Evolutionary conservation across 164 flowering plant species (phyloP).

Genomic region (Umbilicus rupestris): DNA sequence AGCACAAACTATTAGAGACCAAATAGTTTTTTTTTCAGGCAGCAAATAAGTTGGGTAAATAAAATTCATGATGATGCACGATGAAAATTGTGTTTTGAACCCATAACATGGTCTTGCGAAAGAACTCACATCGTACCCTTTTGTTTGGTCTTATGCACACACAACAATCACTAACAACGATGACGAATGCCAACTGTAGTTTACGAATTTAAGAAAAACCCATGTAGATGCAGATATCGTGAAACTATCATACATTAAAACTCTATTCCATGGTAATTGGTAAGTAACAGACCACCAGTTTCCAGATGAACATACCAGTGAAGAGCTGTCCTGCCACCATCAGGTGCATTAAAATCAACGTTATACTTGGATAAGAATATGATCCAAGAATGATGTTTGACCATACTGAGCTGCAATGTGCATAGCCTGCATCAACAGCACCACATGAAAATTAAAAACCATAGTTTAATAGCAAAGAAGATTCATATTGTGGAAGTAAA

Average conservation of each 20-base stretch:
- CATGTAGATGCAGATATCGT: not conserved
- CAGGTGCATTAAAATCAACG: slow-evolving; percentile 81
- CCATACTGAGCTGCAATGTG: slow-evolving; percentile 98
- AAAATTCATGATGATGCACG: too few relatives aligned
- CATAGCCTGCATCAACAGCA: slow-evolving; percentile 76
- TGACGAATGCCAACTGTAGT: too few relatives aligned
- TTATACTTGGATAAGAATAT: slow-evolving; percentile 52
- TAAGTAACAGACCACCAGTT: slow-evolving; percentile 12
- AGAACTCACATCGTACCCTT: too few relatives aligned
- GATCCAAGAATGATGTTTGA: slow-evolving; percentile 77
- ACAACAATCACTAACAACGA: too few relatives aligned
- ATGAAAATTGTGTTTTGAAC: too few relatives aligned
- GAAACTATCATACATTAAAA: not conserved
- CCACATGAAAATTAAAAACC: not conserved
- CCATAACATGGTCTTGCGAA: too few relatives aligned
- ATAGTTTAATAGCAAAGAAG: not conserved
- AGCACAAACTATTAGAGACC: too few relatives aligned
- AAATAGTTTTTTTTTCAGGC: too few relatives aligned
- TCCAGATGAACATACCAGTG: not conserved
- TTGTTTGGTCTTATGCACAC: too few relatives aligned
- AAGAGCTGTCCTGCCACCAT: slow-evolving; percentile 80
- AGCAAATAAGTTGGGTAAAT: too few relatives aligned
- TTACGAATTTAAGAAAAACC: too few relatives aligned
- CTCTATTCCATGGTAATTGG: not conserved
- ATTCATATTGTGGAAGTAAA: not conserved